A percentile compares a stretch with the other conserved stretches of the same genome.
Evolutionary conservation across 2,329 filamentous ascomycete genomes (phyloP).

Genomic region (Colletotrichum graminicola): DNA sequence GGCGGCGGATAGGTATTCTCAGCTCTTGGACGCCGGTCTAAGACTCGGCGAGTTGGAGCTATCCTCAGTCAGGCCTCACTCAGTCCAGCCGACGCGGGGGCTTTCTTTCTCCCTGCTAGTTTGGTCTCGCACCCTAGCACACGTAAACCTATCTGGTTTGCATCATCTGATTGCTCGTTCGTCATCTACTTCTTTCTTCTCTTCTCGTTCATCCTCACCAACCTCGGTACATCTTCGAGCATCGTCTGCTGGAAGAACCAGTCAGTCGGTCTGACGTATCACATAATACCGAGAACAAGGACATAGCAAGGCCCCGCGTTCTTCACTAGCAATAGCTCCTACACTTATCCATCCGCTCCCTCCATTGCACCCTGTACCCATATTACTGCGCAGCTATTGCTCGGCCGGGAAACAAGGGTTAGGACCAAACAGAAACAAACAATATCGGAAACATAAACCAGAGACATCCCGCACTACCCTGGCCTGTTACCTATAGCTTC

Average conservation of each 20-base stretch:
- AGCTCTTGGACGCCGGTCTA: too few relatives aligned
- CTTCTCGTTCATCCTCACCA: neutral
- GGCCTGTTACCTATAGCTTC: neutral
- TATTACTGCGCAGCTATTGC: neutral
- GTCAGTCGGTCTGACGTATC: neutral
- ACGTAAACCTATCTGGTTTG: conserved; percentile 26
- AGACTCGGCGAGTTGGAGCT: conserved; percentile 1
- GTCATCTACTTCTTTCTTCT: conserved; percentile 20
- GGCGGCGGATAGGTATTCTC: too few relatives aligned
- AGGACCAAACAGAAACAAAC: conserved; percentile 18
- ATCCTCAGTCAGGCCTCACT: conserved; percentile 11
- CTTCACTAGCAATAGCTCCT: neutral
- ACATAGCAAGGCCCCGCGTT: neutral
- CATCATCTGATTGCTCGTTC: conserved; percentile 37
- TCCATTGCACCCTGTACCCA: neutral
- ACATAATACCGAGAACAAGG: neutral
- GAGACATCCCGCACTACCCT: conserved; percentile 18
- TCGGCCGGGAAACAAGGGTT: conserved; percentile 29
- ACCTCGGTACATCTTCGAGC: neutral
- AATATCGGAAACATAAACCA: conserved; percentile 29
- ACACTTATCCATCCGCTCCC: neutral
- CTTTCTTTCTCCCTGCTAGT: conserved; percentile 29
- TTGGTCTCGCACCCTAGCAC: conserved; percentile 27
- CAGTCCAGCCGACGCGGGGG: conserved; percentile 7
- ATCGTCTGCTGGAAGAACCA: neutral